Conservation (phyloP, 2,329 filamentous ascomycete species). For the Colletotrichum agaves region DNA sequence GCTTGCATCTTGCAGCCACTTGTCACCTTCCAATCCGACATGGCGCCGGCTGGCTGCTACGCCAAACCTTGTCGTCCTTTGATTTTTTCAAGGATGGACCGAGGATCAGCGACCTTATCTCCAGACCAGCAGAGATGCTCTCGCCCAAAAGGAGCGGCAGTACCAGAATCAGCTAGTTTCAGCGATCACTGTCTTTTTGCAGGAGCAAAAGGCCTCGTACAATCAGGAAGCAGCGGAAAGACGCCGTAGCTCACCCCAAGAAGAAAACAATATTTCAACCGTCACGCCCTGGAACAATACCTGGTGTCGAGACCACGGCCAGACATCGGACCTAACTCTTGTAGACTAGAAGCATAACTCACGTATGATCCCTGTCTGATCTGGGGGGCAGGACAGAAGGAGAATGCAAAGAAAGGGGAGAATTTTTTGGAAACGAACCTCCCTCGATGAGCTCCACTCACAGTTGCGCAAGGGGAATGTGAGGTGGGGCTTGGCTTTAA, state of each 20-base stretch:
- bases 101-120: conserved; percentile 25
- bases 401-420: background rate
- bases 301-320: background rate
- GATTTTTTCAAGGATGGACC: background rate
- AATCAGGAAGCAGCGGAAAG: conserved; percentile 18
- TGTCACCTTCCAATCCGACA: conserved; percentile 8
- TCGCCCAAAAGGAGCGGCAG: conserved; percentile 13
- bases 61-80: conserved; percentile 1
- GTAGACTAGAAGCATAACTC: background rate
- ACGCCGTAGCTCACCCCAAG: background rate
- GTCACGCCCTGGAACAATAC: conserved; percentile 5
- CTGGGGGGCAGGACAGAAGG: too few relatives aligned
- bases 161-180: conserved; percentile 19
- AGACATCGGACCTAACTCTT: background rate
- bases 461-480: conserved; percentile 28
- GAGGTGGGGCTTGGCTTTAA: conserved; percentile 12
- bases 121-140: conserved; percentile 2
- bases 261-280: background rate
- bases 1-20: conserved; percentile 1
- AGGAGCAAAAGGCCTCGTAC: conserved; percentile 12
- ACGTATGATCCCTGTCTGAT: too few relatives aligned
- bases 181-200: conserved; percentile 27
- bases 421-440: background rate
- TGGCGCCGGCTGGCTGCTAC: background rate
- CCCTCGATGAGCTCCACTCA: conserved; percentile 10